Conservation (phyloP, 495 filamentous ascomycete genomes). For the Echria macrotheca region DNA sequence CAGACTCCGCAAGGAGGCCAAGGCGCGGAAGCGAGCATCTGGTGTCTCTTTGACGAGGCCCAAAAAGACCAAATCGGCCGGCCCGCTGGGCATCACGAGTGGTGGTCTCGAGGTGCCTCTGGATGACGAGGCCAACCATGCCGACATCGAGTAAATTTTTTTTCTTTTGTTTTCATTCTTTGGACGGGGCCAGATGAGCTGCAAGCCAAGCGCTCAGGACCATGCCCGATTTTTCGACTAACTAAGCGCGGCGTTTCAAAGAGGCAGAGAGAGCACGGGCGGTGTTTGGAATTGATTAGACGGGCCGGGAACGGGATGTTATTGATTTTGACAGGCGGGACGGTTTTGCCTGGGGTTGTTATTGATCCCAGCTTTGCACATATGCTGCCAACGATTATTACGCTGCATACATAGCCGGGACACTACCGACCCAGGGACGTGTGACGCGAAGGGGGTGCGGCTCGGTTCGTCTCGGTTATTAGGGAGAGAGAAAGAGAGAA, state of each 20-base stretch:
- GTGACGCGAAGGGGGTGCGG: too few species aligned
- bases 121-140: constrained; percentile 16
- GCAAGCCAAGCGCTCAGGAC: neutral
- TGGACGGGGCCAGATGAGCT: neutral
- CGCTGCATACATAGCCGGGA: too few species aligned
- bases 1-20: constrained; percentile 29
- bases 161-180: constrained; percentile 1
- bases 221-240: neutral
- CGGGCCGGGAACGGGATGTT: too few species aligned
- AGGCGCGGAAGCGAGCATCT: constrained; percentile 20
- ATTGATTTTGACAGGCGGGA: too few species aligned
- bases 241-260: neutral
- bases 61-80: constrained; percentile 3
- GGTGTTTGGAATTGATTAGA: neutral
- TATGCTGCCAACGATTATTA: too few species aligned
- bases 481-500: too few species aligned
- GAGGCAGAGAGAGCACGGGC: neutral
- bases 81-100: neutral
- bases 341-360: too few species aligned
- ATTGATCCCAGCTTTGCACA: too few species aligned
- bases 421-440: too few species aligned
- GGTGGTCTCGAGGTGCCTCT: neutral
- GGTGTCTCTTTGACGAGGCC: neutral
- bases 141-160: constrained; percentile 11
- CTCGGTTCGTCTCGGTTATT: too few species aligned